Conservation (phyloP, 1,139 yeast species). For the Maudiozyma humilis region DNA sequence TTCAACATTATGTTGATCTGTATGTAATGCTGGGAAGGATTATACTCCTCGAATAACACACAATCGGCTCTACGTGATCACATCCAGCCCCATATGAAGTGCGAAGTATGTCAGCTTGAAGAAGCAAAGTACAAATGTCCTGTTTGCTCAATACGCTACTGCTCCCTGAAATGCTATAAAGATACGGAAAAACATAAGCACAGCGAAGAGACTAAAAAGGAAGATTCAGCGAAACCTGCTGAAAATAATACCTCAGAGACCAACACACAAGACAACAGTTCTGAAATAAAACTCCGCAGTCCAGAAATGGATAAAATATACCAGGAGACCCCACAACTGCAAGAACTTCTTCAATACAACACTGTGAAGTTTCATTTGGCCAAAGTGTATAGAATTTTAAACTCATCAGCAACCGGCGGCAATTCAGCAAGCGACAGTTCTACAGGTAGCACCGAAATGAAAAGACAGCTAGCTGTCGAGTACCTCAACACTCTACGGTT, state of each 20-base stretch:
- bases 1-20: too few species aligned
- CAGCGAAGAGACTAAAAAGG: constrained; percentile 4
- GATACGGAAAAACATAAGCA: constrained; percentile 36
- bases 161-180: constrained; percentile 55
- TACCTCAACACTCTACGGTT: constrained; percentile 29
- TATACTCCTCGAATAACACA: too few species aligned
- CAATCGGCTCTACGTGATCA: too few species aligned
- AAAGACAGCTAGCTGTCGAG: constrained; percentile 27
- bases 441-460: constrained; percentile 19
- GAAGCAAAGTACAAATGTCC: constrained; percentile 57
- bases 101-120: constrained; percentile 40
- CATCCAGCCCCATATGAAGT: constrained; percentile 18
- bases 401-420: constrained; percentile 10
- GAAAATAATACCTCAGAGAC: neutral
- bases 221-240: neutral
- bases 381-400: constrained; percentile 27
- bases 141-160: constrained; percentile 41
- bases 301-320: constrained; percentile 15
- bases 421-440: constrained; percentile 17
- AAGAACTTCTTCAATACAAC: constrained; percentile 27
- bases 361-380: constrained; percentile 31
- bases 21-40: too few species aligned
- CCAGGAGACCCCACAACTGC: constrained; percentile 19
- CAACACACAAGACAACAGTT: neutral
- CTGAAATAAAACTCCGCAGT: constrained; percentile 7